Percentiles rank a stretch among this genome's conserved stretches.
Conservation (phyloP, 2,329 filamentous ascomycete genomes). For the Aspergillus novofumigatus region DNA sequence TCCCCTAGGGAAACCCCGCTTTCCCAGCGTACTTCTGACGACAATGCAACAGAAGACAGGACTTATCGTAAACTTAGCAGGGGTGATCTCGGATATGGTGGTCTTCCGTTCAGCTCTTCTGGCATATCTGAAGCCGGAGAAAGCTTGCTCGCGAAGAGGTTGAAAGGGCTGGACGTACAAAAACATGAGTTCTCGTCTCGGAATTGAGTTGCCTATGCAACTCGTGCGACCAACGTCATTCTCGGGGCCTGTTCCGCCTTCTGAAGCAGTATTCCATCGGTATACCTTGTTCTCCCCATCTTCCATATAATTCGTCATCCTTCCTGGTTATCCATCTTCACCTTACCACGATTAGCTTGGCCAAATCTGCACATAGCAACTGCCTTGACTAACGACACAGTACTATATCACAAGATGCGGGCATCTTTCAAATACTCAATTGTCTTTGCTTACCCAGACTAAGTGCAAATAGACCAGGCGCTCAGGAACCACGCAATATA, state of each 20-base stretch:
- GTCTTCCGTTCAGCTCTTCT: slow-evolving; percentile 47
- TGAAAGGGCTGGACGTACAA: slow-evolving; percentile 59
- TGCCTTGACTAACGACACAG: background rate
- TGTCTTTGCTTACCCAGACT: background rate
- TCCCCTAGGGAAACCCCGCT: slow-evolving; percentile 15
- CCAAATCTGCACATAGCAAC: background rate
- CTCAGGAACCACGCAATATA: background rate
- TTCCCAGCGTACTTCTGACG: slow-evolving; percentile 23
- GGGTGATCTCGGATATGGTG: slow-evolving; percentile 61
- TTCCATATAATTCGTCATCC: background rate
- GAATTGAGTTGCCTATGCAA: background rate
- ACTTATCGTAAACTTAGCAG: slow-evolving; percentile 65
- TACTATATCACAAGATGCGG: background rate
- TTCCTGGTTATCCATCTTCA: background rate
- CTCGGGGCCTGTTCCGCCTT: background rate
- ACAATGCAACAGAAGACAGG: slow-evolving; percentile 30
- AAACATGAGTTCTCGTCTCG: slow-evolving; percentile 13
- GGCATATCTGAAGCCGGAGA: slow-evolving; percentile 51
- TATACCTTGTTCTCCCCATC: background rate
- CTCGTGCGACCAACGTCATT: background rate
- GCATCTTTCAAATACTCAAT: background rate
- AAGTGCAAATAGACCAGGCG: background rate
- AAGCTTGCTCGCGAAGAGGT: slow-evolving; percentile 64
- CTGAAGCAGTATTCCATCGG: background rate
- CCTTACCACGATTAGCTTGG: background rate